These are phyloP conservation scores for Pestalotiopsis sp. DNA, from an alignment of 2,329 filamentous ascomycete species.

Conservation along the genomic window DNA sequence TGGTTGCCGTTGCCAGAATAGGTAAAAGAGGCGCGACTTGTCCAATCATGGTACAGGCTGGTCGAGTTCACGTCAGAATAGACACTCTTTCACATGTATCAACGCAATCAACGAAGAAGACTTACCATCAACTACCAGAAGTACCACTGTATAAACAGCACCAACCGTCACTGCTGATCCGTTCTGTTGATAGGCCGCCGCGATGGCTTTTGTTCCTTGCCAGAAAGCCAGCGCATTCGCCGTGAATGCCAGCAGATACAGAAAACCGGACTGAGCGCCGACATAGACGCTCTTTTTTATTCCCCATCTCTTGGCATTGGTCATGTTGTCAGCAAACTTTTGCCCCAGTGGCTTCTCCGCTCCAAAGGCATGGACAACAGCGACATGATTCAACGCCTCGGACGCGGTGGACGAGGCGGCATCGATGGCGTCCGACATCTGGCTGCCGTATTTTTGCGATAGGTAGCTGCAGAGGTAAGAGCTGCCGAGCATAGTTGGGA, in stretches of 20 bases:
- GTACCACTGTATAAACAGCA: slow-evolving; percentile 54
- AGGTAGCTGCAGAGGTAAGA: slow-evolving; percentile 58
- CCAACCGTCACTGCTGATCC: slow-evolving; percentile 34
- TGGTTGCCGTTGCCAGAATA: slow-evolving; percentile 60
- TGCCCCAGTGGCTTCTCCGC: slow-evolving; percentile 61
- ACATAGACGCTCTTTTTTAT: slow-evolving; percentile 61
- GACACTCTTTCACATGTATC: slow-evolving; percentile 15
- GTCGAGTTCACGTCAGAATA: slow-evolving; percentile 34
- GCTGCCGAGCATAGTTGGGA: slow-evolving; percentile 66
- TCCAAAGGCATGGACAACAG: slow-evolving; percentile 66
- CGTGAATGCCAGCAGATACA: slow-evolving; percentile 71
- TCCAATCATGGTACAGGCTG: slow-evolving; percentile 59
- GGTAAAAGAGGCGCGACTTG: slow-evolving; percentile 66
- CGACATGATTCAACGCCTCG: slow-evolving; percentile 62
- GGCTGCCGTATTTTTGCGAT: slow-evolving; percentile 51
- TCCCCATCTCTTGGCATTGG: slow-evolving; percentile 51
- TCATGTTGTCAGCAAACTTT: slow-evolving; percentile 59
- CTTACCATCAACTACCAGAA: slow-evolving; percentile 52
- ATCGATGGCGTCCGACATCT: slow-evolving; percentile 56
- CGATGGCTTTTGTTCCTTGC: slow-evolving; percentile 62
- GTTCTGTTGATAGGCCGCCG: slow-evolving; percentile 20
- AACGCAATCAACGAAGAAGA: slow-evolving; percentile 22
- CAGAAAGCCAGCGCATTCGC: slow-evolving; percentile 71
- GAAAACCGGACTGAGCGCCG: slow-evolving; percentile 60
- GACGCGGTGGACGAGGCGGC: slow-evolving; percentile 65